Evolutionary conservation across 2,329 filamentous ascomycete species (phyloP).

Genomic region (Fusarium robinianum): DNA sequence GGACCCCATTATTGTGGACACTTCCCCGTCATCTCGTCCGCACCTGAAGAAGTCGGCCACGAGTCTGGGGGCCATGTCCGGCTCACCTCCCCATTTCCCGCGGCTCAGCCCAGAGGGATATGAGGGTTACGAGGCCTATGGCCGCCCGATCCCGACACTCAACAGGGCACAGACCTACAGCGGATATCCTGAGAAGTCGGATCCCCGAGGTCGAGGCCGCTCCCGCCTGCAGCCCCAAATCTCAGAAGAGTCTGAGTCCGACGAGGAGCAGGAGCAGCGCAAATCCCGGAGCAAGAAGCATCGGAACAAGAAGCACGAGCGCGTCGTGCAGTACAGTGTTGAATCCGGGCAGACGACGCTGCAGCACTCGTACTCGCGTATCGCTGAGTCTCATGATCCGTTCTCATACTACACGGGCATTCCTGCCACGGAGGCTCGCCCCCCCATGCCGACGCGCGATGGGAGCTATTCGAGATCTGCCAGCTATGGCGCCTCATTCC

Average conservation of each 20-base stretch:
- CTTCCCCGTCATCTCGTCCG: constrained; percentile 39
- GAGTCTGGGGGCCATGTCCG: constrained; percentile 30
- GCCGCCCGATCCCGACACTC: constrained; percentile 38
- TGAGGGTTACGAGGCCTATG: constrained; percentile 42
- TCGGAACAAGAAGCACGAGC: constrained; percentile 42
- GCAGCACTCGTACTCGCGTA: constrained; percentile 37
- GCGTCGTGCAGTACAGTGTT: constrained; percentile 39
- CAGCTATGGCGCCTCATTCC: constrained; percentile 28
- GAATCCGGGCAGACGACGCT: constrained; percentile 36
- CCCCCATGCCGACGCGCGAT: constrained; percentile 40
- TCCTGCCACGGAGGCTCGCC: constrained; percentile 37
- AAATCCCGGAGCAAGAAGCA: constrained; percentile 42
- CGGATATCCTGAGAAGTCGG: constrained; percentile 31
- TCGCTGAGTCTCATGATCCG: constrained; percentile 31
- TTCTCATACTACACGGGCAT: constrained; percentile 33
- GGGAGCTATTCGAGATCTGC: constrained; percentile 37
- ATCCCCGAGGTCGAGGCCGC: constrained; percentile 45
- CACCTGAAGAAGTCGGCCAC: constrained; percentile 37
- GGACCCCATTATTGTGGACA: constrained; percentile 37
- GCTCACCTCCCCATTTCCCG: constrained; percentile 42
- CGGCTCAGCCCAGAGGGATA: constrained; percentile 45
- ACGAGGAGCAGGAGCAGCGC: constrained; percentile 41
- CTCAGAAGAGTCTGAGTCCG: constrained; percentile 41
- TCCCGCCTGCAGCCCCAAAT: constrained; percentile 45
- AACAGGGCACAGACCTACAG: constrained; percentile 43